Conservation (phyloP, 2,329 filamentous ascomycete species). For the Madurella mycetomatis region DNA sequence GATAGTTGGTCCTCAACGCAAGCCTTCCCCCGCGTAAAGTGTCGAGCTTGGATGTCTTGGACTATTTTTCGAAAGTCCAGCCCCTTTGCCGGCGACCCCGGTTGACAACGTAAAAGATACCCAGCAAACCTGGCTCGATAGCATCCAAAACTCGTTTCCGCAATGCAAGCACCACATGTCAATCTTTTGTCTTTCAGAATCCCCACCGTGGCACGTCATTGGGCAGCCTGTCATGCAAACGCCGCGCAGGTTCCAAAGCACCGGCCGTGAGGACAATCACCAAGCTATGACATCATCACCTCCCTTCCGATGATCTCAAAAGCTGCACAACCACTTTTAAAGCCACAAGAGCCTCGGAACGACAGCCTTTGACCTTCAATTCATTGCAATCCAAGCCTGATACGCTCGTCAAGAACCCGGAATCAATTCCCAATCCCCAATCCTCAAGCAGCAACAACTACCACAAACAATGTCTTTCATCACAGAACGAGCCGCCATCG, state of each 20-base stretch:
- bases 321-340: not conserved
- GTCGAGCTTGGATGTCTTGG: no score
- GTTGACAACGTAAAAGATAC: no score
- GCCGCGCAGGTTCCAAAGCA: conserved; percentile 10
- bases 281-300: conserved; percentile 23
- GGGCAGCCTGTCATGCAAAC: not conserved
- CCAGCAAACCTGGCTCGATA: no score
- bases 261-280: not conserved
- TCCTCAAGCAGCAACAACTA: no score
- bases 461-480: conserved; percentile 56
- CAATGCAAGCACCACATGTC: not conserved
- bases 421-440: no score
- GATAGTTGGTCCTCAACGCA: no score
- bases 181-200: not conserved
- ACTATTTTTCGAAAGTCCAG: no score
- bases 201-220: conserved; percentile 15
- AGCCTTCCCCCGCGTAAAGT: no score
- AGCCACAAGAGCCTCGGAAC: not conserved
- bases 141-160: no score
- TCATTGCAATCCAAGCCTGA: not conserved
- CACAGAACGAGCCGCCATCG: conserved; percentile 40
- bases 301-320: conserved; percentile 1
- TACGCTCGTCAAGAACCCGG: not conserved
- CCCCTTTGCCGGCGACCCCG: no score
- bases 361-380: no score